A percentile compares a stretch with the other conserved stretches of the same genome.
Conservation (phyloP, 2,329 filamentous ascomycete species). For the Aspergillus sp. region DNA sequence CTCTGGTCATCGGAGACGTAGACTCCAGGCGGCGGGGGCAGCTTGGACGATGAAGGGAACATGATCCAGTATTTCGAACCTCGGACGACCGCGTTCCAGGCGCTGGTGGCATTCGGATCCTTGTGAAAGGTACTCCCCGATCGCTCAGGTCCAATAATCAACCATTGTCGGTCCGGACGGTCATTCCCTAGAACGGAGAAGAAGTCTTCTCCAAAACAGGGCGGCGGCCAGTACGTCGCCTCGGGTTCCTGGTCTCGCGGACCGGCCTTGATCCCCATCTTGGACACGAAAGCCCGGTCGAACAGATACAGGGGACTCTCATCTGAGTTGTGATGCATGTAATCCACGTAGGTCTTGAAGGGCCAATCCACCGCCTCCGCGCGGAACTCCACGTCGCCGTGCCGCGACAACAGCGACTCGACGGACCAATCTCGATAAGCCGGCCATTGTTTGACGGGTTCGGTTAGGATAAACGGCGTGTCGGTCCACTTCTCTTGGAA, state of each 20-base stretch:
- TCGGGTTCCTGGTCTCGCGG: constrained; percentile 37
- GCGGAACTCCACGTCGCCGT: constrained; percentile 69
- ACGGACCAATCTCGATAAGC: constrained; percentile 73
- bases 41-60: constrained; percentile 71
- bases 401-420: constrained; percentile 63
- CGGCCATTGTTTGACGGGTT: constrained; percentile 79
- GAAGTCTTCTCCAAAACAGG: constrained; percentile 82
- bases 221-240: constrained; percentile 72
- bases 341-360: constrained; percentile 74
- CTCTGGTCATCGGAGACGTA: constrained; percentile 86
- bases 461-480: constrained; percentile 81
- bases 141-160: constrained; percentile 83
- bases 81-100: constrained; percentile 91
- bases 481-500: constrained; percentile 76
- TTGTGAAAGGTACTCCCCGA: constrained; percentile 97
- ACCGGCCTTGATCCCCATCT: constrained; percentile 72
- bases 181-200: constrained; percentile 76
- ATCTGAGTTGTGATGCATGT: constrained; percentile 76
- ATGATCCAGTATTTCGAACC: constrained; percentile 98
- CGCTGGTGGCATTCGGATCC: constrained; percentile 66
- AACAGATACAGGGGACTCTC: constrained; percentile 94
- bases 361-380: constrained; percentile 95
- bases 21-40: constrained; percentile 77
- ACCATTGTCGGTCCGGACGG: constrained; percentile 85
- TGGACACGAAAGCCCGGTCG: constrained; percentile 80